Evolutionary conservation across 441 rosid species (phyloP), one percentile per base, ranked within the genome.

Genomic region (Eutrema salsugineum): DNA sequence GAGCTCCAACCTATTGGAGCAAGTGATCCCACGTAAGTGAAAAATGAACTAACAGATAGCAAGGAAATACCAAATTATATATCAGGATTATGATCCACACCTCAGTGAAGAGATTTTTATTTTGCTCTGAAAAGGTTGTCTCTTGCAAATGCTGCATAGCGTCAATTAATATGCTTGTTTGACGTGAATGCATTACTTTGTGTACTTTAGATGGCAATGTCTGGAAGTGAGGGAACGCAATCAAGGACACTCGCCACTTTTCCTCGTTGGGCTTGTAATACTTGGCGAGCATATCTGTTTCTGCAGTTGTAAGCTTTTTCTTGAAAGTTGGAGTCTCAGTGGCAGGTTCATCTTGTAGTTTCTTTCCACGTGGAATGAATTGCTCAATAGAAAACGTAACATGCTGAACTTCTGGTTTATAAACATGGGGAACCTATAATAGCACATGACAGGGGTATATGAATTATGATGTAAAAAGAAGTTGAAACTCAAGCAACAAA

Each of bases 171-270:
- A 91, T 86, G 61, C 84, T 80, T 66, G 96, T 89, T 77, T 91
- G 87, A 71, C 59, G 78, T 74, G 98, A 92, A 81, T 95, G 99
- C 93, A 82, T 87, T 73, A 95, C 89, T 77, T 80, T 79, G 78
- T 84, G 88, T 78, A 89, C 93, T 72, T 91, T 80, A 24, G 93
- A 89, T 61, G 99, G 98, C 75, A 83, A 80, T 66, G 93, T 81
- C 80, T 95, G 98, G 82, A 81, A 86, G 80, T 78, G 86, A 72
- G 99, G 99, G 74, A 92, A 95, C 46, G 96, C 94, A 84, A 95
- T 91, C 48, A 95, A 91, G 65, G 99, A 95, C 47, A 92, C 87
- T 81, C 80, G 82, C 92, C 84, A 81, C 68, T 70, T 66, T 58
- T 76, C 85, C 66, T 79, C 89, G 44, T 81, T 12, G 51, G 72